Conservation (phyloP, 805 yeast species). For the Nakazawaea ishiwadae region DNA sequence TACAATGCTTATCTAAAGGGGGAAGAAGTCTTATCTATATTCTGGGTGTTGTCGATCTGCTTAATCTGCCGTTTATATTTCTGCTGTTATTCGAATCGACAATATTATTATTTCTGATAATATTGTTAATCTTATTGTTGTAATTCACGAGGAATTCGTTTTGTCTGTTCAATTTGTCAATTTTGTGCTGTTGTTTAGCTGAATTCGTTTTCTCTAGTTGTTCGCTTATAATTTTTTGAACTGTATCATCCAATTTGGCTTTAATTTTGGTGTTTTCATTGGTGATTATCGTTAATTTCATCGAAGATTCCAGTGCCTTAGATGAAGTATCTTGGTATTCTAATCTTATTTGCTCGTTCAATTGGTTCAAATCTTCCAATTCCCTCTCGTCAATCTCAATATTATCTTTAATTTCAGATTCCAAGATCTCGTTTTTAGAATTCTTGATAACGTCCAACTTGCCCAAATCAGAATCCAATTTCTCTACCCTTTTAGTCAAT, state of each 20-base stretch:
- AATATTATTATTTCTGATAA: slow-evolving; percentile 20
- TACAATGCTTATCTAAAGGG: background rate
- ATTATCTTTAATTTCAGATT: slow-evolving; percentile 10
- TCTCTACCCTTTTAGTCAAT: slow-evolving; percentile 25
- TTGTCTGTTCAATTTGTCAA: slow-evolving; percentile 14
- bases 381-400: slow-evolving; percentile 15
- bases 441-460: slow-evolving; percentile 14
- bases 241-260: slow-evolving; percentile 15
- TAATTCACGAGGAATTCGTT: slow-evolving; percentile 23
- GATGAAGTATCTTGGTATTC: slow-evolving; percentile 43
- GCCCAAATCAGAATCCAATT: slow-evolving; percentile 25
- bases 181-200: slow-evolving; percentile 6
- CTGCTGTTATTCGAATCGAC: background rate
- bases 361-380: slow-evolving; percentile 15
- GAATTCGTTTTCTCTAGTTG: background rate
- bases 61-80: slow-evolving; percentile 6
- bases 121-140: slow-evolving; percentile 18
- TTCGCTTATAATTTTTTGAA: background rate
- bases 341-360: slow-evolving; percentile 30
- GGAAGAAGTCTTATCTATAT: slow-evolving; percentile 2
- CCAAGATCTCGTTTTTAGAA: slow-evolving; percentile 15
- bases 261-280: slow-evolving; percentile 20
- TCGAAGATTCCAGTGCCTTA: slow-evolving; percentile 36
- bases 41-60: slow-evolving; percentile 12
- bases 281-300: slow-evolving; percentile 30